Evolutionary conservation across 345 rosid species (phyloP).

Genomic region (Camelina neglecta): DNA sequence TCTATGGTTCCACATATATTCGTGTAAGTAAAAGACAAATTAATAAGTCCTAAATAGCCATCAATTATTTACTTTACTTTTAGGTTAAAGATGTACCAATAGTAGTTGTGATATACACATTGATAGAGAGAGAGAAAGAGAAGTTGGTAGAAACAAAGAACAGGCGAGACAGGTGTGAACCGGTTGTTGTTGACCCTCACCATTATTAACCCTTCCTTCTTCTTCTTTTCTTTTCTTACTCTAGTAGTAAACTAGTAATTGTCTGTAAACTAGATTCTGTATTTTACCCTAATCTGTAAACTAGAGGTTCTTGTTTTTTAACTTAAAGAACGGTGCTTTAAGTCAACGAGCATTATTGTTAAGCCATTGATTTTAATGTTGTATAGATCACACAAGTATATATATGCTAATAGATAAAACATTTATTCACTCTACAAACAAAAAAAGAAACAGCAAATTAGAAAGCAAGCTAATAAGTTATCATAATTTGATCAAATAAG

Average conservation of each 20-base stretch:
- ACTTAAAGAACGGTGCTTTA: neutral
- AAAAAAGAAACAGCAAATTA: neutral
- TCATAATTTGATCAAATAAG: neutral
- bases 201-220: neutral
- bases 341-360: conserved; percentile 25
- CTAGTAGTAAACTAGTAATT: too few species aligned
- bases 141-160: conserved; percentile 32
- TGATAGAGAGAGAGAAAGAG: conserved; percentile 8
- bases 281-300: neutral
- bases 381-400: neutral
- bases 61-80: conserved; percentile 35
- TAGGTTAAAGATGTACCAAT: conserved; percentile 36
- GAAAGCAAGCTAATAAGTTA: conserved; percentile 7
- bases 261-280: too few species aligned
- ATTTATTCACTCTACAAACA: neutral
- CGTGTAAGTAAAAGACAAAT: conserved; percentile 13
- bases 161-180: conserved; percentile 39
- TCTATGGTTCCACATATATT: neutral
- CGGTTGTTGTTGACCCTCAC: conserved; percentile 31
- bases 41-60: neutral
- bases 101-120: conserved; percentile 24
- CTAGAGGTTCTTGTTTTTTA: conserved; percentile 6
- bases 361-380: neutral
- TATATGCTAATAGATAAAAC: conserved; percentile 8
- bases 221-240: neutral